Evolutionary conservation across 2,329 filamentous ascomycete genomes (phyloP), one percentile per base, ranked within the genome.

Genomic region (Alternaria arbusti): DNA sequence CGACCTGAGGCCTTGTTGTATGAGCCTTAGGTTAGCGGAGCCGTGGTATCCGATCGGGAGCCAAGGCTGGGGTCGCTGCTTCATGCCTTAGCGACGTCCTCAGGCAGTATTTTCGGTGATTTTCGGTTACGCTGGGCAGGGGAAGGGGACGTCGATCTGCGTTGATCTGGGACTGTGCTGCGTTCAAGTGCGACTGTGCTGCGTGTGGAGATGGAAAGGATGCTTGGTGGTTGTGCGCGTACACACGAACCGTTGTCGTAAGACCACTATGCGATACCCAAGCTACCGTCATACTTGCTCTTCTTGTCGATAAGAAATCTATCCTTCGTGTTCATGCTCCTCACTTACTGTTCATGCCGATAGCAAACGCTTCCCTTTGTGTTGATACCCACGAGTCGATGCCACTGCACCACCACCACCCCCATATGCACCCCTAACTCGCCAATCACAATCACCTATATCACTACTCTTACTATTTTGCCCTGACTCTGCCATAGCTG

Each of bases 21-120:
- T 52, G 58, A 58, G 70, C 67, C 70, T 71, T 57, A 61, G 54
- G 50, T 51, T 52, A 54, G 69, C 71, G 72, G 72, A 65, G 51
- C 30, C 15, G 11, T 36, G 32, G 22, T 49, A 63, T 65, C 72
- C 72, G 68, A 58, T 51, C 23, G 36, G 22, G 11, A 59, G 69
- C 71, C 69, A 73, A 73, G 70, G 43, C 26, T 26, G 47, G 52
- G 28, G 8, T 40, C 47, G 45, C 54, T 40, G 47, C 50, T 63
- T 65, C 57, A 67, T 65, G 67, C 67, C 59, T 65, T 55, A 25
- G 52, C 52, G 20, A 26, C 20, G 4, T 15, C 13, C 10, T 56
- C 30, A 54, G 62, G 36, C 51, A 57, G 50, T 51, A 52, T 30
- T 47, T 54, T 60, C 61, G 64, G 63, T 23, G 51, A 60, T 45